phyloP scores from a whole-genome alignment of 148 eudicot genomes.

The Limonium bicolor region DNA sequence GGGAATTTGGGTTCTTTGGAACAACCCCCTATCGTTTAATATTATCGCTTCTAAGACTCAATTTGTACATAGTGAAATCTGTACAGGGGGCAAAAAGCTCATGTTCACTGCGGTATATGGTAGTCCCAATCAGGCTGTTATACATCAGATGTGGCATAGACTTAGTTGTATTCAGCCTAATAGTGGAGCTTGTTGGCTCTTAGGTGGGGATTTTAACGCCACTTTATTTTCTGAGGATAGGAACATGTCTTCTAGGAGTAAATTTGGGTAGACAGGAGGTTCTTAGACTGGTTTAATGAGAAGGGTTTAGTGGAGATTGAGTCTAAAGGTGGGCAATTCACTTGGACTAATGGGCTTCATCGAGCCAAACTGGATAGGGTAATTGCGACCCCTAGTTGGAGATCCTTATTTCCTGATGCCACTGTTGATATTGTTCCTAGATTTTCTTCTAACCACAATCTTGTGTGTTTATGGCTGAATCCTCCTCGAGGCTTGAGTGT shows the following conservation, averaged over 20 bases:
- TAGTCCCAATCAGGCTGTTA: not conserved
- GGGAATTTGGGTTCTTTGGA: not conserved
- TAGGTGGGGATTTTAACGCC: too few species aligned
- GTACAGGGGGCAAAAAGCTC: not conserved
- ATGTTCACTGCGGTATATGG: not conserved
- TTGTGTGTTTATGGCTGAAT: not conserved
- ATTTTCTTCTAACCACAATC: not conserved
- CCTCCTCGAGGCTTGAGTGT: not conserved
- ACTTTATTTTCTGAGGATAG: too few species aligned
- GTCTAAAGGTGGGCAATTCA: not conserved
- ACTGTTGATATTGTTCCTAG: not conserved
- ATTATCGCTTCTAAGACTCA: not conserved
- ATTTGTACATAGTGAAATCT: not conserved
- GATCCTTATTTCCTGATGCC: not conserved
- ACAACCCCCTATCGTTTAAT: not conserved
- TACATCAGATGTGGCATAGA: too few species aligned
- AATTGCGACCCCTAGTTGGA: not conserved
- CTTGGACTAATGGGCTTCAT: not conserved
- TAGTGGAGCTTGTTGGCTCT: too few species aligned
- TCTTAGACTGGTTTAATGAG: not conserved
- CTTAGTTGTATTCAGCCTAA: too few species aligned
- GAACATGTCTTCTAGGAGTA: not conserved
- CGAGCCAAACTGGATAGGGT: not conserved
- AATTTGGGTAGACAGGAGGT: not conserved
- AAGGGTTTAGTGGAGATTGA: not conserved